phyloP scores from a whole-genome alignment of 768 basidiomycete genomes.

The Gyrodon lividus region DNA sequence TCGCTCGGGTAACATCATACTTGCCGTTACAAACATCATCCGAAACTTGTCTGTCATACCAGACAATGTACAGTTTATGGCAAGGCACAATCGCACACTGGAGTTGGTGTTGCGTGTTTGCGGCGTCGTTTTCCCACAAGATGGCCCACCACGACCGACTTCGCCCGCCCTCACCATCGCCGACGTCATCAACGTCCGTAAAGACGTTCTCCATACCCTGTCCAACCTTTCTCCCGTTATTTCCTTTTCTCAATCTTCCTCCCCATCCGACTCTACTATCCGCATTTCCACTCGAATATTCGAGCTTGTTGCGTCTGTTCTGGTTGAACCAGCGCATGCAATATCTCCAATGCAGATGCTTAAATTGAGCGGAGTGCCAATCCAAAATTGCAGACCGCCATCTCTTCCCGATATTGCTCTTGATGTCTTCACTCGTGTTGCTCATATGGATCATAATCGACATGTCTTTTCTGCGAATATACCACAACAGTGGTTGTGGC shows the following conservation, averaged over 20 bases:
- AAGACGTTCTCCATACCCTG: constrained; percentile 73
- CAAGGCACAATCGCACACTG: constrained; percentile 60
- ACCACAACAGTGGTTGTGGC: constrained; percentile 55
- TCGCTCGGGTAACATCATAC: constrained; percentile 60
- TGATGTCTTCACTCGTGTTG: constrained; percentile 79
- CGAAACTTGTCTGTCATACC: constrained; percentile 78
- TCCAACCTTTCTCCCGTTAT: constrained; percentile 56
- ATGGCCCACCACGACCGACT: constrained; percentile 38
- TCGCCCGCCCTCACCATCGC: constrained; percentile 64
- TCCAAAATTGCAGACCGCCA: constrained; percentile 51
- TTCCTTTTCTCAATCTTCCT: constrained; percentile 41
- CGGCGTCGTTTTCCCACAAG: constrained; percentile 38
- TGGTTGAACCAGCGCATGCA: constrained; percentile 68
- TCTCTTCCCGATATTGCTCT: constrained; percentile 72
- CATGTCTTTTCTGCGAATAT: constrained; percentile 64
- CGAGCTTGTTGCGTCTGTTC: constrained; percentile 69
- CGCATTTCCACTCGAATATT: constrained; percentile 59
- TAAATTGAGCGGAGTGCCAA: constrained; percentile 48
- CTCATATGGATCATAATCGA: constrained; percentile 76
- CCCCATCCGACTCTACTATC: constrained; percentile 40
- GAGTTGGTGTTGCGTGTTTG: constrained; percentile 72
- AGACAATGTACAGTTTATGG: constrained; percentile 70
- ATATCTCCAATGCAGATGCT: constrained; percentile 59
- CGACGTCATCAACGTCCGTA: constrained; percentile 72
- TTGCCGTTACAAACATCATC: constrained; percentile 73